A percentile compares a stretch with the other conserved stretches of the same genome.
Evolutionary conservation across 2,329 filamentous ascomycete species (phyloP).

Genomic region (Eutypa lata): DNA sequence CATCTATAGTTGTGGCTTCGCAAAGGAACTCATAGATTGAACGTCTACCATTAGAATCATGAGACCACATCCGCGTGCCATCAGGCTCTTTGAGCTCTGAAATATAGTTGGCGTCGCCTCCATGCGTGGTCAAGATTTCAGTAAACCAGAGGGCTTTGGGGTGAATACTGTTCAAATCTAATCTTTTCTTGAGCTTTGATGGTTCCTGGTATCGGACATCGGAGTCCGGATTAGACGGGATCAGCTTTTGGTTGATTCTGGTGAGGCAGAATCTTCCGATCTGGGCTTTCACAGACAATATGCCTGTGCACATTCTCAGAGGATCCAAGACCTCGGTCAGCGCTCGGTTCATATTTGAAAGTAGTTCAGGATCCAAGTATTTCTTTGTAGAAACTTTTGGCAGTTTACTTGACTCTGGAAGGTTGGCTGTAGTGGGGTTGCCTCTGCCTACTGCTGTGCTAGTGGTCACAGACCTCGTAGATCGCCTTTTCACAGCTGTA

Average conservation of each 20-base stretch:
- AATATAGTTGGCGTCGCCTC: conserved; percentile 21
- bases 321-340: conserved; percentile 8
- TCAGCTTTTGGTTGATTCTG: conserved; percentile 5
- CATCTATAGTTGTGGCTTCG: conserved; percentile 1
- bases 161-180: conserved; percentile 8
- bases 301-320: conserved; percentile 8
- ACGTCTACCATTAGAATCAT: conserved; percentile 3
- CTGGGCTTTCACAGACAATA: conserved; percentile 11
- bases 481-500: neutral
- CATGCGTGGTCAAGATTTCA: conserved; percentile 13
- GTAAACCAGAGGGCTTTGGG: conserved; percentile 8
- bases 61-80: neutral
- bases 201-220: neutral
- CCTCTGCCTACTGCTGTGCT: neutral
- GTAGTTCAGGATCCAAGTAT: conserved; percentile 9
- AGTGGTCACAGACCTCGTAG: neutral
- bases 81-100: conserved; percentile 6
- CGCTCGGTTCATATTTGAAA: conserved; percentile 7
- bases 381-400: neutral
- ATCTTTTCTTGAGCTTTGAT: conserved; percentile 2
- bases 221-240: neutral
- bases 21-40: conserved; percentile 22
- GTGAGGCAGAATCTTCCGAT: conserved; percentile 15
- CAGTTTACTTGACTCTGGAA: neutral
- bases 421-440: neutral